phyloP scores from a whole-genome alignment of 352 stramenopile species.

The Globisporangium orthogonon region DNA sequence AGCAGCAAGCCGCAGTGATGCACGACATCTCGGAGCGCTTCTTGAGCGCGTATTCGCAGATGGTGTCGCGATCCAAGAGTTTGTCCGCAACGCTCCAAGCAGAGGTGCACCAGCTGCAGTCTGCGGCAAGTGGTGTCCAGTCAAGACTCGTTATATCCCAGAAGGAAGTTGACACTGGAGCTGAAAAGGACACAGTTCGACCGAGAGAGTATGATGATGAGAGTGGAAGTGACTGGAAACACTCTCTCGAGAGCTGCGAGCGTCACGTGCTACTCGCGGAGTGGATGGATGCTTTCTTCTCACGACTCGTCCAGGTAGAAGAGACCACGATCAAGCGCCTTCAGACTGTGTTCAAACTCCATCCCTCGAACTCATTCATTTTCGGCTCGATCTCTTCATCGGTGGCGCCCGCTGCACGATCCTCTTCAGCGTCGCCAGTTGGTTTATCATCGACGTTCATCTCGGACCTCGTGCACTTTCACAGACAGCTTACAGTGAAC shows the following conservation, averaged over 20 bases:
- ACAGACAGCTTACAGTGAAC: constrained; percentile 32
- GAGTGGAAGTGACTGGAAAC: constrained; percentile 7
- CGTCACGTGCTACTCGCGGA: constrained; percentile 21
- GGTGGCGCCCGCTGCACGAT: neutral
- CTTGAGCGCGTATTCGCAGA: constrained; percentile 18
- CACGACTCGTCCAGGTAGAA: constrained; percentile 27
- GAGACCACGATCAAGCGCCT: constrained; percentile 28
- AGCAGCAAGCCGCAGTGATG: constrained; percentile 23
- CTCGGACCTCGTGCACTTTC: constrained; percentile 21
- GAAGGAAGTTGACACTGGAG: no score
- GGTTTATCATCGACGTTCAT: constrained; percentile 13
- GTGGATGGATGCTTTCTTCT: constrained; percentile 43
- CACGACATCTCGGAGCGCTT: constrained; percentile 14
- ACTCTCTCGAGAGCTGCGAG: constrained; percentile 7
- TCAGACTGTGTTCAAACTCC: constrained; percentile 21
- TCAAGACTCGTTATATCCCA: no score
- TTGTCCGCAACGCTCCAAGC: constrained; percentile 11
- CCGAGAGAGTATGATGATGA: neutral
- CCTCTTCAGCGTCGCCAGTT: constrained; percentile 8
- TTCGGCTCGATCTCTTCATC: no score
- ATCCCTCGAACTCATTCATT: neutral
- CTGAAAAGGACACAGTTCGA: no score
- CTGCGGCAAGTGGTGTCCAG: no score
- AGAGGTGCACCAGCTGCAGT: neutral
- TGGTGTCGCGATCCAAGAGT: constrained; percentile 10